Base-by-base conservation (phyloP, 1,284 basidiomycete genomes). In the Xerocomus nothofagi region DNA sequence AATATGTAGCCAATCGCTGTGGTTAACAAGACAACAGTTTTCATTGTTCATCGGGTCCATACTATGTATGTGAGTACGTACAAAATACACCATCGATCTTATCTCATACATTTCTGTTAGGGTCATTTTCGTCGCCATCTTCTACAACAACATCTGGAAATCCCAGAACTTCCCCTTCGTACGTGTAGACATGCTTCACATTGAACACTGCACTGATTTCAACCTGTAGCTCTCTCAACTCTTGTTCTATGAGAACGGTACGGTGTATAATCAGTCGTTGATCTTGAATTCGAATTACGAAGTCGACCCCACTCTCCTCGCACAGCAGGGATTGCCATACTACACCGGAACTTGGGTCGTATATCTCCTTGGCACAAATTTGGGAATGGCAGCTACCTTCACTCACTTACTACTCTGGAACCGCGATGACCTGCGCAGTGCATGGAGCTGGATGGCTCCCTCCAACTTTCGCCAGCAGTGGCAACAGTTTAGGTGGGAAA, bases 381-480 rank as follows among this genome's bases (percentile, higher is more conserved):
- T 70, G 43, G 72, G 62, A 7, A 63, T 79, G 52, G 75, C 65
- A 17, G 77, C 77, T 1, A 79, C 78, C 0, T 69, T 81, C 45
- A 75, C 73, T 0, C 79, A 81, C 53, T 63, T 80, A 4, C 63
- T 78, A 7, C 69, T 81, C 8, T 81, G 78, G 79, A 78, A 78
- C 47, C 63, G 61, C 40, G 57, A 73, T 23, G 78, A 80, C 44
- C 53, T 81, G 34, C 51, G 59, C 0, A 51, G 54, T 9, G 74
- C 77, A 2, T 78, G 78, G 76, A 58, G 50, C 20, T 79, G 78
- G 77, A 60, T 70, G 33, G 58, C 55, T 11, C 51, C 74, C n/a
- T 44, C 52, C 7, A 40, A 43, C 1, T 32, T 67, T 41, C 21
- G 27, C 17, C 64, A 62, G 37, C 50, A 52, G 34, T 70, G 68